Conservation (phyloP, 148 eudicot genomes). For the Rhododendron williamsianum region DNA sequence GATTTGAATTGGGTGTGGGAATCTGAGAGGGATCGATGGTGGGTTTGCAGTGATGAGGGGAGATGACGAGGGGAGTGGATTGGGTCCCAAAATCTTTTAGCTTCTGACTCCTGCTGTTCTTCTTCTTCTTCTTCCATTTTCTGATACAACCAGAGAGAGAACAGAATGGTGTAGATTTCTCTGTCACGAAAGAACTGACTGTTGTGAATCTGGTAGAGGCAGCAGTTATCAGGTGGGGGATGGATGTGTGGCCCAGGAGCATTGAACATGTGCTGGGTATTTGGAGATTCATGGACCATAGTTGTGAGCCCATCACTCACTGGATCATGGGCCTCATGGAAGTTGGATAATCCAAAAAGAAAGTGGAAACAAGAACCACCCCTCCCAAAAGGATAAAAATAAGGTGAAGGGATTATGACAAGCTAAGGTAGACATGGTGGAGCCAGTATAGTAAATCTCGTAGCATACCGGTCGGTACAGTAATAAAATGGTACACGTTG, state of each 20-base stretch:
- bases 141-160: neutral
- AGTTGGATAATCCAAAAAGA: no score
- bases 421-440: no score
- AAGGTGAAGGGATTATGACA: no score
- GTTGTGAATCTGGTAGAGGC: neutral
- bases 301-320: no score
- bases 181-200: neutral
- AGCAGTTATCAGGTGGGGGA: neutral
- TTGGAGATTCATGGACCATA: no score
- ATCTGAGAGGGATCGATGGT: constrained; percentile 13
- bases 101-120: neutral
- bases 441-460: no score
- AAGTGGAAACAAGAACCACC: no score
- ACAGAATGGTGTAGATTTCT: neutral
- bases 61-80: neutral
- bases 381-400: no score
- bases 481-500: no score
- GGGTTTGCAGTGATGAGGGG: neutral
- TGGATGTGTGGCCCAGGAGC: neutral
- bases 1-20: constrained; percentile 1
- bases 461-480: no score
- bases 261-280: no score
- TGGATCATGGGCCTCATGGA: no score
- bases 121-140: constrained; percentile 14
- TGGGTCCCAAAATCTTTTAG: neutral